Conservation (phyloP, 2,329 filamentous ascomycete species). For the Aspergillus spinulosporus region DNA sequence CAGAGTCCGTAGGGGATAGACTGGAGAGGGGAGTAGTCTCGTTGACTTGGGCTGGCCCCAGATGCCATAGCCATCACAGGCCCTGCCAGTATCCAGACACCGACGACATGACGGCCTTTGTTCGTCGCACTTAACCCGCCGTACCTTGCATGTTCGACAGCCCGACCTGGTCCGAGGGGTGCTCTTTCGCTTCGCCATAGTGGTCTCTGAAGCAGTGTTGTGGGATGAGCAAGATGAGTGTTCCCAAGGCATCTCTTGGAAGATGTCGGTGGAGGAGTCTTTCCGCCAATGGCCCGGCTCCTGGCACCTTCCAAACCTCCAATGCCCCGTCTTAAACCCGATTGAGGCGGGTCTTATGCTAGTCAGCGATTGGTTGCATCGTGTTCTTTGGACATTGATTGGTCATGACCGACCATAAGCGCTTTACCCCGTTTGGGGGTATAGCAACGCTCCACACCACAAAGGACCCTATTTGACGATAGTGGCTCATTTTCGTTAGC, state of each 20-base stretch:
- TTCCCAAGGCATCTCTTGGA: too few species aligned
- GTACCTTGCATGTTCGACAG: conserved; percentile 4
- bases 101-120: background rate
- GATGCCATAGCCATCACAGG: conserved; percentile 6
- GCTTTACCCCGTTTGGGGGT: too few species aligned
- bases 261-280: too few species aligned
- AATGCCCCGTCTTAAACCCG: background rate
- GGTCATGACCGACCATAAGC: background rate
- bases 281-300: too few species aligned
- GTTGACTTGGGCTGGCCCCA: background rate
- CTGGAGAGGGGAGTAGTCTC: background rate
- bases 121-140: conserved; percentile 6
- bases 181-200: background rate
- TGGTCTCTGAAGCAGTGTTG: background rate
- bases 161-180: background rate
- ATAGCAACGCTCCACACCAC: background rate
- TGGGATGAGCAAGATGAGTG: too few species aligned
- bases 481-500: too few species aligned
- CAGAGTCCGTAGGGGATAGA: background rate
- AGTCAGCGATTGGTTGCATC: background rate
- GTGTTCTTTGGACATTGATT: background rate
- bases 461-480: too few species aligned
- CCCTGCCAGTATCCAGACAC: background rate
- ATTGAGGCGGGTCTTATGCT: background rate
- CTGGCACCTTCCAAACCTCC: too few species aligned